Conservation (phyloP, 129 eudicot genomes). For the Pseudognaphalium luteoalbum region DNA sequence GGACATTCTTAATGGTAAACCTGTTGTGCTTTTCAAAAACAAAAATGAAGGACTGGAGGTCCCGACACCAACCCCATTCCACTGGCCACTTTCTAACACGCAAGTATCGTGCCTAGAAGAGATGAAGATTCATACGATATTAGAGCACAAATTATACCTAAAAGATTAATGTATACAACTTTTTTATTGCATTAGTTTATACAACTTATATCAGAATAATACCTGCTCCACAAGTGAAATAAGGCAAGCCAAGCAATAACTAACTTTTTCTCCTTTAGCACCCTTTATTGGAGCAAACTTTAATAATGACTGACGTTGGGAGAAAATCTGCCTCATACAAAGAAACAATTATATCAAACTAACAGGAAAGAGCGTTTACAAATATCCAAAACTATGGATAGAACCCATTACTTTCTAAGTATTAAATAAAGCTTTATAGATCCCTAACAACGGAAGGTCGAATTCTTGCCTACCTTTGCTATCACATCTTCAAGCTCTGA, state of each 20-base stretch:
- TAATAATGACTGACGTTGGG: conserved; percentile 52
- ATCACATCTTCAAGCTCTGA: conserved; percentile 80
- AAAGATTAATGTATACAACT: neutral
- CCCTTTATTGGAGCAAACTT: conserved; percentile 54
- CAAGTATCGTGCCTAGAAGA: conserved; percentile 69
- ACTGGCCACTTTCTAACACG: conserved; percentile 85
- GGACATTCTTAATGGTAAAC: conserved; percentile 31
- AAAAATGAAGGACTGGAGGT: conserved; percentile 93
- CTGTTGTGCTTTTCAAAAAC: conserved; percentile 89
- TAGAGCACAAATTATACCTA: neutral
- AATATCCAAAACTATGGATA: neutral
- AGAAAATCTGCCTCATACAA: conserved; percentile 62
- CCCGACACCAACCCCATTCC: conserved; percentile 99
- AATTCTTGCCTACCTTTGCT: conserved; percentile 53
- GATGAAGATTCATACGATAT: conserved; percentile 13
- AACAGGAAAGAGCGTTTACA: neutral
- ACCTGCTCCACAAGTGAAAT: conserved; percentile 98
- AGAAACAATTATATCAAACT: conserved; percentile 7
- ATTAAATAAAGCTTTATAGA: neutral
- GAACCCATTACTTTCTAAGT: neutral
- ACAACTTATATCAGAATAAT: neutral
- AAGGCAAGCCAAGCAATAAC: conserved; percentile 86
- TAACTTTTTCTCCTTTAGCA: conserved; percentile 56
- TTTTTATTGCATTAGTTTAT: too few relatives aligned
- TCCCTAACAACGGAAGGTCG: conserved; percentile 1